Evolutionary conservation across 1,284 basidiomycete genomes (phyloP), one percentile per base, ranked within the genome.

Genomic region (Sphagnurus paluster): DNA sequence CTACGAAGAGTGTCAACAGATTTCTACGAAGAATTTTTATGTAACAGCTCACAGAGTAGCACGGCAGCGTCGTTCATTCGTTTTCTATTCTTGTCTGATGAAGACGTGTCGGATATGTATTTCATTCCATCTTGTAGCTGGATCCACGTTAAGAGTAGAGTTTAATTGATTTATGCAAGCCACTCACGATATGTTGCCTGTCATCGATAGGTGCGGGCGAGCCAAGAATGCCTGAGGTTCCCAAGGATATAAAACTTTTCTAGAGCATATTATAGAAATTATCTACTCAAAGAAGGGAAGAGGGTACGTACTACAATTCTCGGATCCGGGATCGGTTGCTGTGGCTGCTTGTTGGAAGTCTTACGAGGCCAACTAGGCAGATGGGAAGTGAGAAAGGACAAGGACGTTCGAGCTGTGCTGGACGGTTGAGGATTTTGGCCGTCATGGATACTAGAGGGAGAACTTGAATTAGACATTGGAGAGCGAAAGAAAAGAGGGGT

Each of bases 121-220:
- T 32, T 19, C 35, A 49, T 44, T 24, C 48, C 48, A 34, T 45
- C 42, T 24, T 35, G 42, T 17, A 49, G 42, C 48, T 49, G 21
- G 13, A 24, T 10, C 33, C 19, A 1, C 11, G 14, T 21, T n/a
- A 20, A 17, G 24, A 30, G 16, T 13, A 20, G 4, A 23, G 23
- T 26, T 19, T 24, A 23, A 19, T 13, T 11, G 19, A 21, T 10
- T n/a, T n/a, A 14, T 3, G 7, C 17, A 21, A 11, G 2, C 10
- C 13, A 38, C 48, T 30, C 17, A 49, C 48, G 24, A 34, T 42
- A 20, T 49, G 37, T 39, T 25, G 38, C 23, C 43, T 23, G 28
- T 49, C 48, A 7, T 49, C 42, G 29, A 45, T 49, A 33, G 44
- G 43, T 7, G 42, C 25, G 7, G 43, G 26, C 14, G 38, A n/a